phyloP scores from a whole-genome alignment of 176 grass and related monocot species.

The barley (Hordeum vulgare) region MorexV3_pseudomolecules_assembly NC_058518.1:407538889-407539388 shows the following conservation, averaged over 20 bases:
- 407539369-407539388: background rate
- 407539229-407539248: background rate
- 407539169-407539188: background rate
- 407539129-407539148: background rate
- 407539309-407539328: constrained; percentile 23
- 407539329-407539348: constrained; percentile 1
- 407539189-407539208: background rate
- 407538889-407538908: background rate
- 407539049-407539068: background rate
- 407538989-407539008: constrained; percentile 25
- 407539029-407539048: background rate
- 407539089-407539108: constrained; percentile 2
- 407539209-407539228: background rate
- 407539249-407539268: background rate
- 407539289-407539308: background rate
- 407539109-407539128: constrained; percentile 11
- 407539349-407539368: background rate
- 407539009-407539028: background rate
- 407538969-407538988: background rate
- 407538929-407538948: background rate
- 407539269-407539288: background rate
- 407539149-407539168: too few species aligned
- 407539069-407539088: too few species aligned
- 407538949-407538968: background rate
- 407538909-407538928: background rate